Conservation (phyloP, 2,329 filamentous ascomycete genomes). For the Nigrospora oryzae region DNA sequence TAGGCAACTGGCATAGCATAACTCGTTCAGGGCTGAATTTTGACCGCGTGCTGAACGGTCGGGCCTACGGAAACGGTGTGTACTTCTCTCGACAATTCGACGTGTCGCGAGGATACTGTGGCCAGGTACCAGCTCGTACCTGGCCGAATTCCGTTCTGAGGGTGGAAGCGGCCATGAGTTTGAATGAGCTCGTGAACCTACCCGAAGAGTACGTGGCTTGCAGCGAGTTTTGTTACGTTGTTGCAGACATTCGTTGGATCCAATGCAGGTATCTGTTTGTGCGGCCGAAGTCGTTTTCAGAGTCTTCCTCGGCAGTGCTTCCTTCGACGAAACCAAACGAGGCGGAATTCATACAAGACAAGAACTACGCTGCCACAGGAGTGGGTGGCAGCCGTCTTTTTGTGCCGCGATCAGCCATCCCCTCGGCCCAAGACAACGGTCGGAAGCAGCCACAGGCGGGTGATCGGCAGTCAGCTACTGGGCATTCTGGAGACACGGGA, state of each 20-base stretch:
- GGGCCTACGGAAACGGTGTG: slow-evolving; percentile 69
- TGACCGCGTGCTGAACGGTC: slow-evolving; percentile 51
- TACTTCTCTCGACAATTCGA: slow-evolving; percentile 62
- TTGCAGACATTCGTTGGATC: slow-evolving; percentile 74
- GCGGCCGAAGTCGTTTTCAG: neutral
- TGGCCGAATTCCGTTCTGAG: slow-evolving; percentile 65
- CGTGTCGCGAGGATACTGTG: slow-evolving; percentile 44
- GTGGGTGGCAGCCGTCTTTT: no score
- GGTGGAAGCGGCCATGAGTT: slow-evolving; percentile 52
- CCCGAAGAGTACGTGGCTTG: slow-evolving; percentile 49
- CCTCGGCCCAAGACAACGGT: no score
- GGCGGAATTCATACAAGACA: no score
- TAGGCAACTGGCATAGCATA: slow-evolving; percentile 85
- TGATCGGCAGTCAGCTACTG: neutral
- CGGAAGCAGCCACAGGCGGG: no score
- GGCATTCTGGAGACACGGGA: slow-evolving; percentile 30
- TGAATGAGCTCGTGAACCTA: slow-evolving; percentile 81
- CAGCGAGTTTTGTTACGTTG: slow-evolving; percentile 56
- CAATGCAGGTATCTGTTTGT: slow-evolving; percentile 79
- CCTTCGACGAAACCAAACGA: no score
- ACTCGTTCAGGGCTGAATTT: slow-evolving; percentile 76
- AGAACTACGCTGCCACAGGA: no score
- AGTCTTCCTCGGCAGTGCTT: no score
- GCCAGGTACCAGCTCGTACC: neutral
- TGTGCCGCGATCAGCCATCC: no score